Base-by-base conservation (phyloP, 2,329 filamentous ascomycete genomes). In the Xylariomycetidae sp. region DNA sequence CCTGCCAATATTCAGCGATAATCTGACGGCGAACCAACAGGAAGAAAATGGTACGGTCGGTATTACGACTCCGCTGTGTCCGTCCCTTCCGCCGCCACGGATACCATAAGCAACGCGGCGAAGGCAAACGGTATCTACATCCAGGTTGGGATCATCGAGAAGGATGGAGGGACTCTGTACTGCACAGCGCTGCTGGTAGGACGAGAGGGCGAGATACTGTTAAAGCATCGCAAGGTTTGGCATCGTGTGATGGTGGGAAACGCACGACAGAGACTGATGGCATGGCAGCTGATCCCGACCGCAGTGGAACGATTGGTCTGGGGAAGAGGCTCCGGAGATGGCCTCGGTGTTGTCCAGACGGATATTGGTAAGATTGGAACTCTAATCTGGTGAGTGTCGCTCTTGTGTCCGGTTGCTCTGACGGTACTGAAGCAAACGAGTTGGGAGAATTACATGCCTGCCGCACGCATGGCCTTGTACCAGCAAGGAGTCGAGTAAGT, bases 371-470 rank as follows among this genome's bases (percentile, higher is more conserved):
- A 58, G 34, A 56, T 64, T 10, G 61, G 60, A 16, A 62, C 60
- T 2, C 37, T 65, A 31, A 64, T 65, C 29, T 65, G 60, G 54
- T 58, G 31, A 43, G 44, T 29, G 18, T 10, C n/a, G n/a, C n/a
- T n/a, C n/a, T n/a, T n/a, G n/a, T n/a, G n/a, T n/a, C n/a, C n/a
- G n/a, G n/a, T n/a, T n/a, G n/a, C n/a, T n/a, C n/a, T n/a, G 14
- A 10, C 9, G n/a, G 31, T 19, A 12, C 23, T 47, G 17, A 41
- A 19, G 16, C 17, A 23, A 20, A 25, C 15, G 12, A 58, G 56
- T 35, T 64, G 60, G 61, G 61, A 65, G 42, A 65, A 65, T 36
- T 65, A 65, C 31, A 65, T 65, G 61, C 62, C 62, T 5, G 59
- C 57, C 6, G 61, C 62, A 10, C 49, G 62, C 13, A 46, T 65